These are phyloP conservation scores for Coniochaeta prunicola DNA, from an alignment of 2,329 filamentous ascomycete genomes.

Conservation along the genomic window DNA sequence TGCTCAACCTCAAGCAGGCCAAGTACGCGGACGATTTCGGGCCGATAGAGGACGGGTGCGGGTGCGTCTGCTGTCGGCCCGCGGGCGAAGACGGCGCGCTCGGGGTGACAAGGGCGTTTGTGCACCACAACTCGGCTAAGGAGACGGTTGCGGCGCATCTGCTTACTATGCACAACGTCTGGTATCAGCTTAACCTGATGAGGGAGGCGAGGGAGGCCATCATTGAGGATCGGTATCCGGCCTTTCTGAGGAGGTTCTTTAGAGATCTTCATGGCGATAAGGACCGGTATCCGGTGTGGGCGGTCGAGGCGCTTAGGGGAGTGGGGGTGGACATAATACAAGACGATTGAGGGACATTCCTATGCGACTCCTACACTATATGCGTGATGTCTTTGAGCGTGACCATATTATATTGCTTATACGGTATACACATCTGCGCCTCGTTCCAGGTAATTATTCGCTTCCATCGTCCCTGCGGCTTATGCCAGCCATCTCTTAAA, in stretches of 20 bases:
- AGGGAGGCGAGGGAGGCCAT: slow-evolving; percentile 66
- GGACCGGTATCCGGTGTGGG: slow-evolving; percentile 72
- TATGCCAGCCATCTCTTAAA: not conserved
- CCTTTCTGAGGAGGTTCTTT: slow-evolving; percentile 75
- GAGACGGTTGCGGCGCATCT: slow-evolving; percentile 85
- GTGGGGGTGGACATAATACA: slow-evolving; percentile 73
- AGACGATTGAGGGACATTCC: slow-evolving; percentile 4
- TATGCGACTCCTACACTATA: not conserved
- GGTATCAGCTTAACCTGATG: slow-evolving; percentile 87
- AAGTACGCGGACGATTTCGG: slow-evolving; percentile 72
- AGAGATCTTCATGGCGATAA: slow-evolving; percentile 59
- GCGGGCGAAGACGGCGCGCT: slow-evolving; percentile 57
- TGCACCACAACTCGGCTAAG: slow-evolving; percentile 87
- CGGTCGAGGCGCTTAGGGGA: slow-evolving; percentile 65
- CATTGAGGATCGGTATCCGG: slow-evolving; percentile 71
- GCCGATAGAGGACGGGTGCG: slow-evolving; percentile 76
- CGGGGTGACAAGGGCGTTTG: slow-evolving; percentile 79
- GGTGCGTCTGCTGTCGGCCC: slow-evolving; percentile 68
- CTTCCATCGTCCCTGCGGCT: not conserved
- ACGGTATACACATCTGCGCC: not conserved
- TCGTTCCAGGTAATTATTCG: not conserved
- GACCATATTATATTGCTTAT: not conserved
- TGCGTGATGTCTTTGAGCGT: not conserved
- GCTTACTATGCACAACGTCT: slow-evolving; percentile 91
- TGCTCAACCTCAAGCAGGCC: slow-evolving; percentile 77